These are phyloP conservation scores for Chaetothyriales sp. DNA, from an alignment of 2,329 filamentous ascomycete species.

Conservation along the genomic window DNA sequence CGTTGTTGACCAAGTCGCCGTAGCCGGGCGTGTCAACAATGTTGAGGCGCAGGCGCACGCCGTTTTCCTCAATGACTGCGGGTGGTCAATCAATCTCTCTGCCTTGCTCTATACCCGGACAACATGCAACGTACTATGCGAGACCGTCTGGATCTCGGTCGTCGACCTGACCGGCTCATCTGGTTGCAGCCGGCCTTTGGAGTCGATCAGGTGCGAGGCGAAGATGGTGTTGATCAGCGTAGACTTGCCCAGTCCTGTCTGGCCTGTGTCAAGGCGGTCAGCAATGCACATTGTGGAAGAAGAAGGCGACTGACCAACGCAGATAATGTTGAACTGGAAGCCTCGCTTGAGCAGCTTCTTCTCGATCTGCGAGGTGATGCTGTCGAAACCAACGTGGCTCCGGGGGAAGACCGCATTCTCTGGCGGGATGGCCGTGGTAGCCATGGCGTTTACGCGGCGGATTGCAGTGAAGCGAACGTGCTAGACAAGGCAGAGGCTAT, in stretches of 20 bases:
- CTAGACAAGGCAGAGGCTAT: background rate
- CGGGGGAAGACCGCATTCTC: conserved; percentile 58
- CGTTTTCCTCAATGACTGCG: conserved; percentile 89
- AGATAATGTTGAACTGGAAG: conserved; percentile 99
- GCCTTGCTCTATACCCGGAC: background rate
- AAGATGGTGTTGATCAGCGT: conserved; percentile 99
- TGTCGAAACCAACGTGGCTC: conserved; percentile 99
- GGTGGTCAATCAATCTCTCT: conserved; percentile 6
- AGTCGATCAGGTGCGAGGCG: conserved; percentile 96
- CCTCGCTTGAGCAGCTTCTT: conserved; percentile 98
- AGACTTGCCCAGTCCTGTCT: conserved; percentile 96
- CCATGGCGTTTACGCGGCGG: conserved; percentile 4
- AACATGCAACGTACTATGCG: conserved; percentile 48
- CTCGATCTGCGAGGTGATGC: conserved; percentile 98
- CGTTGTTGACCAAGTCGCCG: conserved; percentile 97
- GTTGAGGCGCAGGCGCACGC: conserved; percentile 90
- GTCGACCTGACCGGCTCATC: conserved; percentile 89
- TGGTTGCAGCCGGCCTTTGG: conserved; percentile 84
- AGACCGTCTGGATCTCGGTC: conserved; percentile 94
- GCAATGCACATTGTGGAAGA: background rate
- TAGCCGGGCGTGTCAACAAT: conserved; percentile 98
- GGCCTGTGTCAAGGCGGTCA: conserved; percentile 44
- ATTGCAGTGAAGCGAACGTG: background rate
- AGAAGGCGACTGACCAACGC: conserved; percentile 61
- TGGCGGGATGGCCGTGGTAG: conserved; percentile 20